A percentile compares a stretch with the other conserved stretches of the same genome.
Evolutionary conservation across 2,329 filamentous ascomycete species (phyloP).

Genomic region (Chrysosphaeria jannelii): DNA sequence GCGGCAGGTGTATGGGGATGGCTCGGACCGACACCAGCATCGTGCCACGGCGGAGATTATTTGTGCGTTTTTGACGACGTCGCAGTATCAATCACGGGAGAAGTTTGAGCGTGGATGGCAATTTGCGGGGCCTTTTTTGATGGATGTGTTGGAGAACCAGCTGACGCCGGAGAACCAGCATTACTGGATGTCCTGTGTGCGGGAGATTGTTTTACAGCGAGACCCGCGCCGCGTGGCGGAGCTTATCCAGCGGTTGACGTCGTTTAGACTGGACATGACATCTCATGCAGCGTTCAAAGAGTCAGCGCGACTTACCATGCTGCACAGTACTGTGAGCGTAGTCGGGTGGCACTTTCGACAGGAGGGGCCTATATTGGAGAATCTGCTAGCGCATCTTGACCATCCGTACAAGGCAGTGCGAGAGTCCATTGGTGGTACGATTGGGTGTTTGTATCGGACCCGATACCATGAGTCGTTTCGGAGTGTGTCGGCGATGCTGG

Average conservation of each 20-base stretch:
- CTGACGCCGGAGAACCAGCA: slow-evolving; percentile 78
- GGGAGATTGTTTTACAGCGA: slow-evolving; percentile 63
- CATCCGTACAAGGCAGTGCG: slow-evolving; percentile 95
- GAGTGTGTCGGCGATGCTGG: slow-evolving; percentile 43
- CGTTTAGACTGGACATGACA: slow-evolving; percentile 73
- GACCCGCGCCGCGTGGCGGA: slow-evolving; percentile 74
- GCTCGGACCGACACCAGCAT: slow-evolving; percentile 91
- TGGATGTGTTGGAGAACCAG: slow-evolving; percentile 65
- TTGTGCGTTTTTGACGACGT: slow-evolving; percentile 54
- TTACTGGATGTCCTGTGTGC: slow-evolving; percentile 87
- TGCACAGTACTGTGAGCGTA: slow-evolving; percentile 68
- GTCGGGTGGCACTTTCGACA: slow-evolving; percentile 89
- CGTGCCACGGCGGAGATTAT: slow-evolving; percentile 85
- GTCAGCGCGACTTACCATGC: slow-evolving; percentile 74
- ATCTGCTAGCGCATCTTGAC: slow-evolving; percentile 76
- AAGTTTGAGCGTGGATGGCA: slow-evolving; percentile 55
- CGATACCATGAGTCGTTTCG: slow-evolving; percentile 84
- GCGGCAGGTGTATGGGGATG: slow-evolving; percentile 55
- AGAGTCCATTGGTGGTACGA: slow-evolving; percentile 73
- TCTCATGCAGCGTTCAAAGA: slow-evolving; percentile 98
- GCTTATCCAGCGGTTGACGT: slow-evolving; percentile 50
- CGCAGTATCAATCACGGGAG: slow-evolving; percentile 44
- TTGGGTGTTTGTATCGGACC: slow-evolving; percentile 53
- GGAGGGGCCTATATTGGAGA: slow-evolving; percentile 59
- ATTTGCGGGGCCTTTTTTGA: slow-evolving; percentile 68